These are phyloP conservation scores for Elsinoe fawcettii DNA, from an alignment of 2,329 filamentous ascomycete genomes.

Conservation along the genomic window DNA sequence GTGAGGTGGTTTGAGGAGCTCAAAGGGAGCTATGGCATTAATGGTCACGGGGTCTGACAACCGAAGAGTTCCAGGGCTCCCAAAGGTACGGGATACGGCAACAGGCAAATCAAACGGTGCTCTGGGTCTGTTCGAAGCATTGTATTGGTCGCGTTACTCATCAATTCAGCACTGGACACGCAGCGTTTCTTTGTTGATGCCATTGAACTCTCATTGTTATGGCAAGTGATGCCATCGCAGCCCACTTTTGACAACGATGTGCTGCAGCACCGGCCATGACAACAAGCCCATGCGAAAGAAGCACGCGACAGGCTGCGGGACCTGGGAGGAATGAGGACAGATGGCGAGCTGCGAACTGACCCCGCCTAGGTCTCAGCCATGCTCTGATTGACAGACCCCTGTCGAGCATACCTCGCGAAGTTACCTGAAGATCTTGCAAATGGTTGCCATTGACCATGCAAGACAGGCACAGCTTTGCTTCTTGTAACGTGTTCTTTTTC, in stretches of 20 bases:
- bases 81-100: not conserved
- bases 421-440: not conserved
- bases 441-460: not conserved
- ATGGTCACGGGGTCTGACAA: conserved; percentile 5
- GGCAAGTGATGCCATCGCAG: not conserved
- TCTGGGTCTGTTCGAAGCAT: not conserved
- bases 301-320: conserved; percentile 10
- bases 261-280: not conserved
- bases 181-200: not conserved
- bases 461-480: not conserved
- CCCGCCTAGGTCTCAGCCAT: not conserved
- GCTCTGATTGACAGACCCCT: not conserved
- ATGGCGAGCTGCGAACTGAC: not conserved
- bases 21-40: not conserved
- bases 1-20: conserved; percentile 3
- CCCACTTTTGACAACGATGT: conserved; percentile 8
- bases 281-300: not conserved
- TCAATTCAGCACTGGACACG: not conserved
- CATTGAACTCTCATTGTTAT: not conserved
- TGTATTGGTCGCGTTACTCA: not conserved
- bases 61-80: conserved; percentile 3
- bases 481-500: not conserved
- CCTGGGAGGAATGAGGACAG: conserved; percentile 2
- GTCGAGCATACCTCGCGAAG: not conserved
- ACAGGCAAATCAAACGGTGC: conserved; percentile 9